These are phyloP conservation scores for Alopecurus myosuroides DNA, from an alignment of 176 grass and related monocot genomes.

Conservation along the genomic window DNA sequence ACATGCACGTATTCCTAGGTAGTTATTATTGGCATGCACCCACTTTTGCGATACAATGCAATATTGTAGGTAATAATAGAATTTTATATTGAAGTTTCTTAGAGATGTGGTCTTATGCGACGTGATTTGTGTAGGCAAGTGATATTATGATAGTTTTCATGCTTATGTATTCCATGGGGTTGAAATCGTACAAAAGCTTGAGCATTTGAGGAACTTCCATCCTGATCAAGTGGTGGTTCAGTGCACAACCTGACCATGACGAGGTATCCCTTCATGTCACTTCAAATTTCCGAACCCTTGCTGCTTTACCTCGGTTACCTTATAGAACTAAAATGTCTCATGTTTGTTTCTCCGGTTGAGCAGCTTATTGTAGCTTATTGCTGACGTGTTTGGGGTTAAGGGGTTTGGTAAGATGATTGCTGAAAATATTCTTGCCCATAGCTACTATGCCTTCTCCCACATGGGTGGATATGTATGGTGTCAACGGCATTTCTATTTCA, in stretches of 20 bases:
- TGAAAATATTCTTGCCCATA: too few relatives aligned
- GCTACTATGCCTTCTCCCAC: too few relatives aligned
- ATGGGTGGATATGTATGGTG: conserved; percentile 68
- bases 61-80: background rate
- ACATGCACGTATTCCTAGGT: too few relatives aligned
- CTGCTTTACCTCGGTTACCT: too few relatives aligned
- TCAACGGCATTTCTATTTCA: background rate
- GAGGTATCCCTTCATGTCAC: too few relatives aligned
- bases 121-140: background rate
- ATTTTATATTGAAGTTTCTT: background rate
- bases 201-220: conserved; percentile 77
- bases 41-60: too few relatives aligned
- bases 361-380: conserved; percentile 90
- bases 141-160: background rate
- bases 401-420: conserved; percentile 80
- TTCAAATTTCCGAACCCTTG: too few relatives aligned
- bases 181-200: conserved; percentile 56
- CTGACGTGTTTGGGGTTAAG: conserved; percentile 81
- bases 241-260: too few relatives aligned
- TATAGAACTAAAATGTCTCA: background rate
- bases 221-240: conserved; percentile 55
- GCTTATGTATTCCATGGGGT: background rate
- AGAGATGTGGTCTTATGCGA: background rate
- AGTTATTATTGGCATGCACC: too few relatives aligned
- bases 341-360: conserved; percentile 36